Conservation (phyloP, 805 yeast species). For the Barnettozyma salicaria region DNA sequence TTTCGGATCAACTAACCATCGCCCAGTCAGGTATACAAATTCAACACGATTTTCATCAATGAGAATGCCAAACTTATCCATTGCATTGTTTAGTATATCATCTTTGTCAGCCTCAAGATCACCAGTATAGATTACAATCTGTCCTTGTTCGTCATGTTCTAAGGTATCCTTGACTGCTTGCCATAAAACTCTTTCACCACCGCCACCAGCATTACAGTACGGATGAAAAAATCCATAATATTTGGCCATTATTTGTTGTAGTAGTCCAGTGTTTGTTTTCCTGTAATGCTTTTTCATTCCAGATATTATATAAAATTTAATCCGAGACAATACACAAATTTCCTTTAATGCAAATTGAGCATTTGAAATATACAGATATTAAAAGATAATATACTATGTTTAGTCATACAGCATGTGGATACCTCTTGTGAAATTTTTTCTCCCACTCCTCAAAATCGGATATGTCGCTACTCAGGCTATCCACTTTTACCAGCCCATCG, state of each 20-base stretch:
- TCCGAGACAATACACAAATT: too few relatives aligned
- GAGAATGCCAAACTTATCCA: constrained; percentile 49
- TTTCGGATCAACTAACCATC: constrained; percentile 58
- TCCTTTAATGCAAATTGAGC: too few relatives aligned
- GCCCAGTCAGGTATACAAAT: constrained; percentile 51
- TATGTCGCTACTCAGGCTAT: constrained; percentile 22
- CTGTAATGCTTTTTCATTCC: too few relatives aligned
- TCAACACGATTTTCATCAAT: constrained; percentile 49
- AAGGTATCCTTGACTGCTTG: constrained; percentile 78
- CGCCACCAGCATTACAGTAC: constrained; percentile 93
- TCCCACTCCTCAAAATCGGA: constrained; percentile 57
- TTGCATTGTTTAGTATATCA: constrained; percentile 46
- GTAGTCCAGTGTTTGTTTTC: neutral
- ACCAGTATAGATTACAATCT: constrained; percentile 71
- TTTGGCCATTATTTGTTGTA: constrained; percentile 6
- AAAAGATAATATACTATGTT: too few relatives aligned
- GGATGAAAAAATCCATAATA: constrained; percentile 93
- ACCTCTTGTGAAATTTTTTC: constrained; percentile 48
- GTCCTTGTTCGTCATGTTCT: constrained; percentile 37
- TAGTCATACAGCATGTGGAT: constrained; percentile 52
- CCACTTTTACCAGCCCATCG: constrained; percentile 9
- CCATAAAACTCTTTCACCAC: constrained; percentile 97
- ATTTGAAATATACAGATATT: too few relatives aligned
- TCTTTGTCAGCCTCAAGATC: constrained; percentile 44
- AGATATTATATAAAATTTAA: too few relatives aligned